Conservation (phyloP, 176 grass and related monocot species). For the sorghum (Sorghum bicolor) region DNA sequence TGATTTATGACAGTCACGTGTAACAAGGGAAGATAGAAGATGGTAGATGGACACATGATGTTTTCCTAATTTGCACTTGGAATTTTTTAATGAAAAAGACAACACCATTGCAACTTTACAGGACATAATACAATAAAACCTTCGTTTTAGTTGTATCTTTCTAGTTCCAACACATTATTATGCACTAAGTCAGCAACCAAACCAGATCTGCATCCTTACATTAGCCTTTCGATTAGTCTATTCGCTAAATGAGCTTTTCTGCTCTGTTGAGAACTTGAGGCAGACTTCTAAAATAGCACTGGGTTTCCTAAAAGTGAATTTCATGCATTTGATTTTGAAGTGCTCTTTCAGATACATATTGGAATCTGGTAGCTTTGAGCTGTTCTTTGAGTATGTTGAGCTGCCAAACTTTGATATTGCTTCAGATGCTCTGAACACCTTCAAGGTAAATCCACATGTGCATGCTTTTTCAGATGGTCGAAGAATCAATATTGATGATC, state of each 20-base stretch:
- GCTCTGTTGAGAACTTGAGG: background rate
- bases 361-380: constrained; percentile 92
- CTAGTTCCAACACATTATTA: background rate
- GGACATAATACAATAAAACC: background rate
- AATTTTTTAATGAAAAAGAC: background rate
- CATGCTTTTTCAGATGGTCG: background rate
- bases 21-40: background rate
- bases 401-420: constrained; percentile 99
- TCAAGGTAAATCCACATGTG: constrained; percentile 70
- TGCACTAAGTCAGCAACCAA: background rate
- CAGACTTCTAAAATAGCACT: background rate
- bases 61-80: background rate
- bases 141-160: background rate
- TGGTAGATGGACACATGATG: background rate
- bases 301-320: background rate
- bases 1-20: background rate
- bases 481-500: constrained; percentile 32
- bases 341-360: constrained; percentile 98
- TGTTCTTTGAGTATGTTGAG: constrained; percentile 98
- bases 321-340: constrained; percentile 74
- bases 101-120: background rate
- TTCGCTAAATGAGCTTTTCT: background rate
- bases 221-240: background rate
- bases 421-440: constrained; percentile 96
- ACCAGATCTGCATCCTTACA: background rate